Evolutionary conservation across 176 grass and related monocot genomes (phyloP).

Genomic region (Zizania latifolia): DNA sequence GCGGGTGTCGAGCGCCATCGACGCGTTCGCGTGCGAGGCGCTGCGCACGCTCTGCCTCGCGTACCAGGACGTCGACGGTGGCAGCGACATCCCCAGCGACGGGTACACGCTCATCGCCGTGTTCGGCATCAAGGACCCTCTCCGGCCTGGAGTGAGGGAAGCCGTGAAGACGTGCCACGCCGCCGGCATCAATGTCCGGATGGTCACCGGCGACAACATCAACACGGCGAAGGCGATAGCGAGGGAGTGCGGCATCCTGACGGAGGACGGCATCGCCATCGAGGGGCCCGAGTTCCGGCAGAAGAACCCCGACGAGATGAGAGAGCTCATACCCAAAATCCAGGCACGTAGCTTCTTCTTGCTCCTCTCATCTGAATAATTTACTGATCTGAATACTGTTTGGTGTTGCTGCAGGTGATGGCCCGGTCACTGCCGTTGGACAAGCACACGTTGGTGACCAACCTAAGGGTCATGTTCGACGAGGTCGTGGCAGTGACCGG

Average conservation of each 20-base stretch:
- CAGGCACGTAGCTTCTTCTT: conserved; percentile 29
- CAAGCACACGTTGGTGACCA: conserved; percentile 86
- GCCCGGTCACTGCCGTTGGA: conserved; percentile 83
- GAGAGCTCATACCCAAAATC: conserved; percentile 80
- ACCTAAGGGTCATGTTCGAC: conserved; percentile 62
- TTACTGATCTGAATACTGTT: background rate
- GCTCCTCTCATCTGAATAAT: background rate
- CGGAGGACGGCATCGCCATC: conserved; percentile 70
- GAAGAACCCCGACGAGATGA: conserved; percentile 79
- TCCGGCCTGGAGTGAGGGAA: conserved; percentile 73
- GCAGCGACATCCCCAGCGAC: conserved; percentile 46
- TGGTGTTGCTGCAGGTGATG: conserved; percentile 62
- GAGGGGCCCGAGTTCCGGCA: conserved; percentile 73
- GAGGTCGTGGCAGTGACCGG: conserved; percentile 92
- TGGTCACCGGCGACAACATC: conserved; percentile 98
- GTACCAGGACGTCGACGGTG: conserved; percentile 59
- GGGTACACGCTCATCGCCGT: conserved; percentile 81
- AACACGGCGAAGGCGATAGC: conserved; percentile 93
- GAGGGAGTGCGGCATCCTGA: conserved; percentile 87
- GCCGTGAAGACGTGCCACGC: conserved; percentile 65
- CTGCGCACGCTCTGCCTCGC: conserved; percentile 92
- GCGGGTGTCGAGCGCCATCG: conserved; percentile 55
- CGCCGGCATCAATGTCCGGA: conserved; percentile 82
- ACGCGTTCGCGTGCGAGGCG: conserved; percentile 71
- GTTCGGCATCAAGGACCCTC: conserved; percentile 93